Evolutionary conservation across 225 moss, liverwort and hornwort species (phyloP).

Genomic region (Pleurozium schreberi): DNA sequence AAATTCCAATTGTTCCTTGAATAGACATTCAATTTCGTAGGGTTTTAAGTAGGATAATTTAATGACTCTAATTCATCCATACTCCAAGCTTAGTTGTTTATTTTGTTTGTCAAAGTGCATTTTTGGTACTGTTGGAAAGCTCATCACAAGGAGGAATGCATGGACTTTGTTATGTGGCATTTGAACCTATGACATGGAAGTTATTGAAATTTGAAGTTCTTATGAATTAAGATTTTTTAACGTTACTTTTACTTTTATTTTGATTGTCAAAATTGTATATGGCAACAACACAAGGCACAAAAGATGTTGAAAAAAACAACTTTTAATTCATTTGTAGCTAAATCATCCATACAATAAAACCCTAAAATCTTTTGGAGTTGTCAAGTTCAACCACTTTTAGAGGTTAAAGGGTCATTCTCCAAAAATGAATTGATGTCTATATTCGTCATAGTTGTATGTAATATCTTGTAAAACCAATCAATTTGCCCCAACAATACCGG

Average conservation of each 20-base stretch:
- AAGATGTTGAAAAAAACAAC: not conserved
- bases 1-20: not conserved
- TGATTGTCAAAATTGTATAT: too few species aligned
- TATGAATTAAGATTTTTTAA: too few species aligned
- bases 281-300: too few species aligned
- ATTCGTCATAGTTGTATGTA: not conserved
- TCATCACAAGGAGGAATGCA: too few species aligned
- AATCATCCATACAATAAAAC: not conserved
- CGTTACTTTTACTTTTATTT: too few species aligned
- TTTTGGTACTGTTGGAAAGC: too few species aligned
- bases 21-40: fast-evolving
- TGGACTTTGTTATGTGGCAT: too few species aligned
- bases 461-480: not conserved
- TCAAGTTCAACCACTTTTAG: not conserved
- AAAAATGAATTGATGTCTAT: not conserved
- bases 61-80: not conserved
- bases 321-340: not conserved
- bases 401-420: not conserved
- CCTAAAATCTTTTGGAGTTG: not conserved
- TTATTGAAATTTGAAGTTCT: too few species aligned
- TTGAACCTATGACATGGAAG: too few species aligned
- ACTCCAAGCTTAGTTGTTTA: too few species aligned
- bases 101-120: too few species aligned
- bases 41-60: not conserved
- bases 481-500: not conserved